Evolutionary conservation across 225 moss, liverwort and hornwort genomes (phyloP).

Genomic region (Thuidium tamariscinum): DNA sequence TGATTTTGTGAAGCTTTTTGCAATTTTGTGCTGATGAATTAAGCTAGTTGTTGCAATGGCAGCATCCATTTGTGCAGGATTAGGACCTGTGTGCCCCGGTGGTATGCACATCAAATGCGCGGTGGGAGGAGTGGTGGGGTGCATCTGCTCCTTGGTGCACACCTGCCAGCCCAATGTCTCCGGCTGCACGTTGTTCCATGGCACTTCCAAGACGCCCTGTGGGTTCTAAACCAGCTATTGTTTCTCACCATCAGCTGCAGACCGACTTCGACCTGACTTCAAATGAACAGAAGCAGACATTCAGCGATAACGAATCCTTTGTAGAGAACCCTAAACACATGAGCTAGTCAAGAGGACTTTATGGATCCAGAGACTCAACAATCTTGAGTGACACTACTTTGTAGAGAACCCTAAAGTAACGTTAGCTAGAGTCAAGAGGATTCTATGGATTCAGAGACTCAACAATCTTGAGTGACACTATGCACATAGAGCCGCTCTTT

Average conservation of each 20-base stretch:
- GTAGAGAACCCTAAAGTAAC: neutral
- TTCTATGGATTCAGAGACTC: neutral
- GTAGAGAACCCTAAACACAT: neutral
- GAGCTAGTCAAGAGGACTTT: neutral
- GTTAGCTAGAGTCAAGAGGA: neutral
- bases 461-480: neutral
- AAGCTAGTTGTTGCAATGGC: neutral
- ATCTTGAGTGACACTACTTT: neutral
- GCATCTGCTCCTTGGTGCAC: conserved; percentile 24
- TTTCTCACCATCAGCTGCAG: neutral
- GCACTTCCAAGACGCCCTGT: conserved; percentile 4
- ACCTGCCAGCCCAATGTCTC: conserved; percentile 30
- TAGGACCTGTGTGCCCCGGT: conserved; percentile 20
- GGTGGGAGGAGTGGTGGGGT: conserved; percentile 31
- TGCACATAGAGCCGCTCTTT: neutral
- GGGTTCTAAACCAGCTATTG: conserved; percentile 5
- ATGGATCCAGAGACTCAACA: neutral
- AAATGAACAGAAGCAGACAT: neutral
- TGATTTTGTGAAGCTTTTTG: neutral
- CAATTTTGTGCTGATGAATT: neutral
- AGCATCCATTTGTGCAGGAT: conserved; percentile 9
- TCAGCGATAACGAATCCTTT: neutral
- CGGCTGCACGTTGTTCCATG: conserved; percentile 21
- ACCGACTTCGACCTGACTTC: neutral
- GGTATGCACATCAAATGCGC: conserved; percentile 25